phyloP scores from a whole-genome alignment of 2,329 filamentous ascomycete genomes.

The Lachnellula willkommii region DNA sequence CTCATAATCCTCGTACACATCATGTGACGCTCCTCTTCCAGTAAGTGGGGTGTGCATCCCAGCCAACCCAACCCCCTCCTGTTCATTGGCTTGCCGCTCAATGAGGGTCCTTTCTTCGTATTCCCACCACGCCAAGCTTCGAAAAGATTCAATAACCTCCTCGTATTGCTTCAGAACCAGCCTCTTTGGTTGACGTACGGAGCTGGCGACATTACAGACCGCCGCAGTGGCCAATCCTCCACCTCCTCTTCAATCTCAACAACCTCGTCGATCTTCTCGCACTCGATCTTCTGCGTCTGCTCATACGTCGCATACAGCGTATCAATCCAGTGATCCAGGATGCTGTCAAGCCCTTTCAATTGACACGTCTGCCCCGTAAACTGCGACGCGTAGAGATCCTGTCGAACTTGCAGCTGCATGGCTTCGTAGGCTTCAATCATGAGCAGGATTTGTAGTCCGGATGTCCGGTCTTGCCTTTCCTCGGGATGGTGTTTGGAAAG shows the following conservation, averaged over 20 bases:
- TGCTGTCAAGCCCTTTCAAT: slow-evolving; percentile 15
- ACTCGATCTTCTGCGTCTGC: slow-evolving; percentile 7
- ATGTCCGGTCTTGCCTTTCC: slow-evolving; percentile 15
- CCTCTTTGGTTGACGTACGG: too few relatives aligned
- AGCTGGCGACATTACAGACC: neutral
- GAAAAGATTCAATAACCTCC: too few relatives aligned
- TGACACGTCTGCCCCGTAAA: slow-evolving; percentile 13
- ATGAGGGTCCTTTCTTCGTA: too few relatives aligned
- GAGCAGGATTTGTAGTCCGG: slow-evolving; percentile 27
- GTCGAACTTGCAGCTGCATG: slow-evolving; percentile 19
- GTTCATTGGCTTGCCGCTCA: too few relatives aligned
- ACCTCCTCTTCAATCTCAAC: slow-evolving; percentile 1
- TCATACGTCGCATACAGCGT: slow-evolving; percentile 29
- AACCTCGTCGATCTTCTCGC: slow-evolving; percentile 1
- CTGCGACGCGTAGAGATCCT: slow-evolving; percentile 12
- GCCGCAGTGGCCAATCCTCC: slow-evolving; percentile 18
- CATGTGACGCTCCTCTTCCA: too few relatives aligned
- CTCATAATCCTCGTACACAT: too few relatives aligned
- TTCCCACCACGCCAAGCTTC: too few relatives aligned
- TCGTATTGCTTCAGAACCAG: too few relatives aligned
- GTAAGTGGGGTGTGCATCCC: too few relatives aligned
- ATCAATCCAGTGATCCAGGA: slow-evolving; percentile 27
- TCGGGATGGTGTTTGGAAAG: slow-evolving; percentile 17
- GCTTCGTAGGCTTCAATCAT: slow-evolving; percentile 31
- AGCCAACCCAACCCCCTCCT: too few relatives aligned